These are phyloP conservation scores for Wallacemonas rigidus DNA, from an alignment of 208 protist genomes.

Conservation along the genomic window DNA sequence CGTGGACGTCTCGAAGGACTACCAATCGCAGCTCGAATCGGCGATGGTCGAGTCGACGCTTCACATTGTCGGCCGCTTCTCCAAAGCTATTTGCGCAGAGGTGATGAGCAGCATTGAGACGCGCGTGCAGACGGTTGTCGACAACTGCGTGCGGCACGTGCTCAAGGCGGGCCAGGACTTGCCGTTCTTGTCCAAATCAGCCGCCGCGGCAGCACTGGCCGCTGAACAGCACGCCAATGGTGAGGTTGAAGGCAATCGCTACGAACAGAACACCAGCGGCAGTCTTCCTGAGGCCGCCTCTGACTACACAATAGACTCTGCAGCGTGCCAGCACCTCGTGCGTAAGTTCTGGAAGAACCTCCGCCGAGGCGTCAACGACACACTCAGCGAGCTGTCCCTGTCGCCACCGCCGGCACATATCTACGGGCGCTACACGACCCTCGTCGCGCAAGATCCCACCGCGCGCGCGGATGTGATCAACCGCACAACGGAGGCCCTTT, in stretches of 20 bases:
- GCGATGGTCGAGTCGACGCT: conserved; percentile 51
- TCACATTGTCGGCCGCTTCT: conserved; percentile 56
- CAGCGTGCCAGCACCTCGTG: conserved; percentile 54
- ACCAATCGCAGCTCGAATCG: conserved; percentile 48
- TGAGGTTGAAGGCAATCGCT: conserved; percentile 5
- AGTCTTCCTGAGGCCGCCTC: not conserved
- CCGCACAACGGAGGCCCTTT: conserved; percentile 53
- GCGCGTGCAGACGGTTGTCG: conserved; percentile 48
- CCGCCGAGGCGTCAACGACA: conserved; percentile 32
- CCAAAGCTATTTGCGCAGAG: conserved; percentile 50
- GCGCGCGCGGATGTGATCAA: conserved; percentile 52
- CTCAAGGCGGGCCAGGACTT: conserved; percentile 54
- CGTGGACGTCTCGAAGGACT: conserved; percentile 40
- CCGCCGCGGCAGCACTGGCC: not conserved
- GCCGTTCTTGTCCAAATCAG: conserved; percentile 35
- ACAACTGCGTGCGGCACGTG: conserved; percentile 51
- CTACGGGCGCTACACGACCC: conserved; percentile 56
- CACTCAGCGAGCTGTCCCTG: conserved; percentile 35
- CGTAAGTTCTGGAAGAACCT: conserved; percentile 67
- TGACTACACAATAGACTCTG: conserved; percentile 40
- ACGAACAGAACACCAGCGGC: conserved; percentile 2
- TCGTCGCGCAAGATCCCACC: conserved; percentile 58
- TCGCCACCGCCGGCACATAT: conserved; percentile 35
- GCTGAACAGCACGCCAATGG: not conserved
- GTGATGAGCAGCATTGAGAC: conserved; percentile 54